Evolutionary conservation across 75 land plant species (phyloP), one percentile per base, ranked within the genome.

Genomic region (Sequoiadendron giganteum): DNA sequence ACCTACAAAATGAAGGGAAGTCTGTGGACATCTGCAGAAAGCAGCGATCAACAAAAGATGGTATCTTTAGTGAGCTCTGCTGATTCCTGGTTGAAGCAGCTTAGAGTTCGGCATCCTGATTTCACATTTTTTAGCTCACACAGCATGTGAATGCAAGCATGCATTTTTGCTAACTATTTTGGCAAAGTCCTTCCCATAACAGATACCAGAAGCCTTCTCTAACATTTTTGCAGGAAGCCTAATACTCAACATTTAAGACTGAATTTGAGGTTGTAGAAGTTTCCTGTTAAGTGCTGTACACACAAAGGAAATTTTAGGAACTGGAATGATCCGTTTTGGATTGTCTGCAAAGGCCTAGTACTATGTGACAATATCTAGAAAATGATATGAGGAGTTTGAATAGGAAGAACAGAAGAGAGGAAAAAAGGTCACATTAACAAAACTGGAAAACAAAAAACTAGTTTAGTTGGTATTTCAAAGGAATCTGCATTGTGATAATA

Each of bases 1-100:
- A 95, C 96, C 16, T 97, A 96, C 93, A 94, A 94, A 91, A 91
- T 95, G 89, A 90, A 93, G 87, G 97, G 96, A 11, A 93, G 88
- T 28, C 85, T 96, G 5, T 97, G 99, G 98, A 89, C 88, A 5
- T 89, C 93, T 10, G 90, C 89, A 10, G 89, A 83, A 73, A 87
- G 92, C 15, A 15, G 90, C 75, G 96, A 96, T 87, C 90, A 92
- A 61, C 90, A 90, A 34, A 92, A 86, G 88, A 87, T 95, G 40
- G 73, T 86, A 18, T 82, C 92, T 6, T 92, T 97, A 5, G 81
- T 91, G 5, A 90, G 92, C 86, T 92, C 94, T 84, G 99, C 99
- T 1, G 93, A 92, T 88, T 93, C 95, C 5, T 95, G 96, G 95
- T 87, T 97, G 85, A 96, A 94, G 92, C 96, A 96, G 85, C 90